Percentiles rank a stretch among this genome's conserved stretches.
These are phyloP conservation scores for Achaetomiella virescens DNA, from an alignment of 495 filamentous ascomycete genomes.

Conservation along the genomic window DNA sequence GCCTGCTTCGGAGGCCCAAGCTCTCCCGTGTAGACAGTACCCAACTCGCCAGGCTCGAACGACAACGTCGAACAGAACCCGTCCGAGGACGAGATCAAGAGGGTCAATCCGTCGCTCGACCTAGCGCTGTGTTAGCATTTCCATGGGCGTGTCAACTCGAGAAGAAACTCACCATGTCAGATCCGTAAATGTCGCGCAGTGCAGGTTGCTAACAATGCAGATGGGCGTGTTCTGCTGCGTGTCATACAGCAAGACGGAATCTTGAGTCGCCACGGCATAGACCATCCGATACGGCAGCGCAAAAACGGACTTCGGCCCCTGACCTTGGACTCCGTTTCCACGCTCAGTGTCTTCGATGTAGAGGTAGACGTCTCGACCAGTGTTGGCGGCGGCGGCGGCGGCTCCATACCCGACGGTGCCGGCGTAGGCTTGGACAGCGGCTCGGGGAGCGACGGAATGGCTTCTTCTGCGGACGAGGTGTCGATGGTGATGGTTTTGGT, in stretches of 20 bases:
- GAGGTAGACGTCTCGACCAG: conserved; percentile 37
- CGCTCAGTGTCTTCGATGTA: conserved; percentile 42
- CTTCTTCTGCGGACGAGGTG: conserved; percentile 79
- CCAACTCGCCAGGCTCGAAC: conserved; percentile 79
- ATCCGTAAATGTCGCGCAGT: conserved; percentile 96
- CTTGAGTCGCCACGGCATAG: conserved; percentile 95
- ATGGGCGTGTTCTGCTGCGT: conserved; percentile 93
- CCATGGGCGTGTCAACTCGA: conserved; percentile 1
- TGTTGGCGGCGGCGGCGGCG: conserved; percentile 64
- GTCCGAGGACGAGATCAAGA: conserved; percentile 95
- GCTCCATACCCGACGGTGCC: conserved; percentile 69
- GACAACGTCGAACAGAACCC: conserved; percentile 92
- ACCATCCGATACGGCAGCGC: conserved; percentile 85
- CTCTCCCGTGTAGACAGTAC: conserved; percentile 72
- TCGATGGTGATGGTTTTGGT: conserved; percentile 91
- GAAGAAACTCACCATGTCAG: conserved; percentile 69
- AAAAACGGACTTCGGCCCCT: conserved; percentile 65
- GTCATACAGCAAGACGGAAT: conserved; percentile 93
- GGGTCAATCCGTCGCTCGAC: conserved; percentile 85
- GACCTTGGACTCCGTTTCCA: conserved; percentile 46
- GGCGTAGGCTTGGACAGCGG: conserved; percentile 58
- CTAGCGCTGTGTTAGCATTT: conserved; percentile 47
- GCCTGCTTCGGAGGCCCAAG: conserved; percentile 45
- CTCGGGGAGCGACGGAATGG: conserved; percentile 77
- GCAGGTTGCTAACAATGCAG: conserved; percentile 89